Percentiles rank a stretch among this genome's conserved stretches.
Evolutionary conservation across 2,329 filamentous ascomycete species (phyloP).

Genomic region (Colletotrichum sp.): DNA sequence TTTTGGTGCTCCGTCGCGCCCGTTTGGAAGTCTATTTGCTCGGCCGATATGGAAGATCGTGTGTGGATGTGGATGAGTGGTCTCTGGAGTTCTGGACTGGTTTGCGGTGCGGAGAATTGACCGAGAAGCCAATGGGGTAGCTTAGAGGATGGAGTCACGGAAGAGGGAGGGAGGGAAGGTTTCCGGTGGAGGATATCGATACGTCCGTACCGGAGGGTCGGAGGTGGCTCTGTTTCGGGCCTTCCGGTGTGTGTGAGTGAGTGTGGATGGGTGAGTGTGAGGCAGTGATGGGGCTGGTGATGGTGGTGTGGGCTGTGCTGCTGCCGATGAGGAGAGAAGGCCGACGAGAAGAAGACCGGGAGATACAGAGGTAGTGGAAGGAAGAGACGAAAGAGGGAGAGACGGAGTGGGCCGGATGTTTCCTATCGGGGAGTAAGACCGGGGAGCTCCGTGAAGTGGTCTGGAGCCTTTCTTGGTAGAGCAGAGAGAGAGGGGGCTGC

Average conservation of each 20-base stretch:
- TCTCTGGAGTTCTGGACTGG: neutral
- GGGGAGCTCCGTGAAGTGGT: neutral
- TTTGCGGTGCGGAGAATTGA: neutral
- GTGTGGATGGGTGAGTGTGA: neutral
- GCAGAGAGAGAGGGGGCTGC: neutral
- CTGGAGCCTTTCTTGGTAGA: neutral
- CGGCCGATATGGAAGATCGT: neutral
- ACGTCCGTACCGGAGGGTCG: conserved; percentile 11
- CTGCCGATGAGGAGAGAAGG: neutral
- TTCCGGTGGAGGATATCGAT: neutral
- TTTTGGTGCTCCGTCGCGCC: neutral
- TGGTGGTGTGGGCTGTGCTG: neutral
- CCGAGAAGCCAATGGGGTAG: neutral
- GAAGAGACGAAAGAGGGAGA: neutral
- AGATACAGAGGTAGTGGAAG: neutral
- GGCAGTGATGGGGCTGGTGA: neutral
- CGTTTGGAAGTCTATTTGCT: neutral
- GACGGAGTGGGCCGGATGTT: neutral
- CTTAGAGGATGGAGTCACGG: neutral
- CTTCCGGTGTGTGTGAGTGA: neutral
- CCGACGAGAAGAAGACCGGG: neutral
- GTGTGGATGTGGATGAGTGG: neutral
- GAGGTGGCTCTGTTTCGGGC: neutral
- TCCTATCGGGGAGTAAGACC: neutral
- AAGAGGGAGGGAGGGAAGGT: neutral